These are phyloP conservation scores for Peronospora farinosa DNA, from an alignment of 352 stramenopile species.

Conservation along the genomic window DNA sequence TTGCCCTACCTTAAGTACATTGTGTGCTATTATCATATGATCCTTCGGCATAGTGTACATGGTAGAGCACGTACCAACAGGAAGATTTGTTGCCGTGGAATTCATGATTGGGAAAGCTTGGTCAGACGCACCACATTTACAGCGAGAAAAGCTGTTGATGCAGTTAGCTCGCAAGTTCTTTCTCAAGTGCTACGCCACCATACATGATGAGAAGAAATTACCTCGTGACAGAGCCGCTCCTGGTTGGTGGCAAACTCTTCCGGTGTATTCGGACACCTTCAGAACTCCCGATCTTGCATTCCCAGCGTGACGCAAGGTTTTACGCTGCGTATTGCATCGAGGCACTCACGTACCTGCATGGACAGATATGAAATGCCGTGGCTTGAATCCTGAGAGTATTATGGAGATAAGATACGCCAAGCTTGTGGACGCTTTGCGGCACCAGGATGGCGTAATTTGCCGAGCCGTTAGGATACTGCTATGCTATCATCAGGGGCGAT, in stretches of 20 bases:
- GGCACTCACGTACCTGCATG: constrained; percentile 61
- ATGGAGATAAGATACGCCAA: constrained; percentile 33
- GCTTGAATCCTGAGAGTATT: constrained; percentile 59
- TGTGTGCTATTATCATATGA: no score
- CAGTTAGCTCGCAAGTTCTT: constrained; percentile 95
- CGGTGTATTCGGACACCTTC: constrained; percentile 6
- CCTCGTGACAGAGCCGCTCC: constrained; percentile 92
- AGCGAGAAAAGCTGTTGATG: constrained; percentile 91
- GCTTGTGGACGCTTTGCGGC: constrained; percentile 35
- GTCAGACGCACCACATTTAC: constrained; percentile 90
- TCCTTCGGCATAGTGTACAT: constrained; percentile 28
- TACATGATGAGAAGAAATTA: constrained; percentile 94
- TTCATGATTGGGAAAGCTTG: no score
- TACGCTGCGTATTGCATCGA: constrained; percentile 58
- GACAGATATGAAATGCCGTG: constrained; percentile 66
- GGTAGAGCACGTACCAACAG: constrained; percentile 37
- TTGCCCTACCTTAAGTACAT: no score
- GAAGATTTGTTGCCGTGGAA: constrained; percentile 23
- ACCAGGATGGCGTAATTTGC: neutral
- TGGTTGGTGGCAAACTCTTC: no score
- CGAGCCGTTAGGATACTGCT: no score
- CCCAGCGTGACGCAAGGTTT: constrained; percentile 51
- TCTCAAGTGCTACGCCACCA: constrained; percentile 89
- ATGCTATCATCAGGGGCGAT: no score
- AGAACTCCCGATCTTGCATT: constrained; percentile 52